Base-by-base conservation (phyloP, 1,284 basidiomycete genomes). In the Coniophora puteana region DNA sequence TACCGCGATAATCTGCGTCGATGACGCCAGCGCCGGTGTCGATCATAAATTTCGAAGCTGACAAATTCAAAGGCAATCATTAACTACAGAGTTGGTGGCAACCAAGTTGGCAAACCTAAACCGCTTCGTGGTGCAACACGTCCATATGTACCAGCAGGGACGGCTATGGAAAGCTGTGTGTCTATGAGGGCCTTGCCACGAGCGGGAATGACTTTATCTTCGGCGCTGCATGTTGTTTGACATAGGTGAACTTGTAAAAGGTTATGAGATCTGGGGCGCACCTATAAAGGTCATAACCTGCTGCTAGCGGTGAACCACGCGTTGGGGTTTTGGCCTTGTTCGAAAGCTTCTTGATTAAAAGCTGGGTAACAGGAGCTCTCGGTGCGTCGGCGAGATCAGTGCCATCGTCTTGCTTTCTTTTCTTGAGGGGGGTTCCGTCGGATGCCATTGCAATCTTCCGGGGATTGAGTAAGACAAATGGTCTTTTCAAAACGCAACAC, bases 21-120 rank as follows among this genome's bases (percentile, higher is more conserved):
- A 99, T 81, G 14, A 99, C 95, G 25, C 95, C 95, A 5, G 95
- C 96, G 1, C 95, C 95, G 0, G 91, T 94, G 61, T 96, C 89
- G 47, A 99, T 97, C 76, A 93, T 92, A 66, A 92, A 93, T 63
- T 99, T 99, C 20, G 87, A 87, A 4, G 95, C 94, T 94, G 52
- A n/a, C n/a, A n/a, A n/a, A n/a, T n/a, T n/a, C 40, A 31, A 38
- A 11, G 25, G 10, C 23, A 22, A 26, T n/a, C n/a, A 23, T 36
- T 18, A 25, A 20, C 8, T 28, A 37, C 36, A 31, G 38, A 20
- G 30, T 23, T 25, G 27, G 31, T 36, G 18, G 33, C 21, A 24
- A 29, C n/a, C 18, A n/a, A 36, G 13, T 31, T 6, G 23, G 62
- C 80, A 37, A 49, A 95, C 93, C 94, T 13, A 98, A 78, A 5